Evolutionary conservation across 345 rosid species (phyloP), one percentile per base, ranked within the genome.

Genomic region (Euphorbia pulcherrima): DNA sequence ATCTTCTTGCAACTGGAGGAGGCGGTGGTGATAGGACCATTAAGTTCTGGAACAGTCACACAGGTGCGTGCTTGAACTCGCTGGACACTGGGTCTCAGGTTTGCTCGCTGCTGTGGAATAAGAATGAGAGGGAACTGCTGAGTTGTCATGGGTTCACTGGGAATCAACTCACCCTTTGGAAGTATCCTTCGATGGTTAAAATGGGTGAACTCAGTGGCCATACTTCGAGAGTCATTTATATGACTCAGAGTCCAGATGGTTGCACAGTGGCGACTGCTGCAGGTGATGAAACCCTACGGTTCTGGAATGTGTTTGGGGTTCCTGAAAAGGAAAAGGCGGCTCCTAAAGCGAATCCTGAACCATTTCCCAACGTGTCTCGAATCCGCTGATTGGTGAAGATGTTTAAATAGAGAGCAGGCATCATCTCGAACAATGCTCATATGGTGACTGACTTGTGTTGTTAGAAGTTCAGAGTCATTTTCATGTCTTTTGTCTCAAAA

Each of bases 201-300:
- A 73, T 77, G 68, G 81, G 77, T 13, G 87, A 81, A 76, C 80
- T 81, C 48, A 76, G 54, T 27, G 83, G 85, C 0, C 85, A 84
- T 18, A 80, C 84, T 1, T 80, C 86, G 9, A 78, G 87, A 65
- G 87, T 84, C 0, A 80, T 84, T n/a, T 82, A 69, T 73, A 78
- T 84, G 88, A 77, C 84, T 18, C 83, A 83, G 84, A 86, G 93
- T 61, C 93, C 93, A 9, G 90, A 88, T 83, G 87, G 93, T 44
- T 82, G 81, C 72, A 83, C 90, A 1, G 92, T 86, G 9, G 95
- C 95, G 27, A 75, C 95, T 17, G 95, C 92, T n/a, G 91, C 91
- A 39, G 88, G 83, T 46, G 92, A 88, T 23, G 95, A 88, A 62
- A 88, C 92, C 3, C 60, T 86, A 23, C 76, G 88, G 56, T 82